Conservation (phyloP, 768 basidiomycete species). For the Macrolepiota fuliginosa region DNA sequence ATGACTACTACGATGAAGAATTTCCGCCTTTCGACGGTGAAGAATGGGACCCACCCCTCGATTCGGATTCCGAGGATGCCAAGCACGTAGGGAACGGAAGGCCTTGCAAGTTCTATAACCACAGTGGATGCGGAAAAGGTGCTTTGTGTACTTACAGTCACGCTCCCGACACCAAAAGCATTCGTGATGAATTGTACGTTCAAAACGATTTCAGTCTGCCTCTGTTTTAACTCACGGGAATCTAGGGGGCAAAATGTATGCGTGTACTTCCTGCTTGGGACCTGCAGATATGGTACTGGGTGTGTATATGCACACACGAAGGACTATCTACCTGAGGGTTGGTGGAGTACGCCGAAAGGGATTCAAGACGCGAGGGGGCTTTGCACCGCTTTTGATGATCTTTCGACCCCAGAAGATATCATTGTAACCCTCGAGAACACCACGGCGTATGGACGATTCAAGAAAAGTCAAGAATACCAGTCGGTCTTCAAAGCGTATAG, state of each 20-base stretch:
- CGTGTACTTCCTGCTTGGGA: slow-evolving; percentile 34
- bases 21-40: slow-evolving; percentile 34
- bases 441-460: neutral
- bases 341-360: slow-evolving; percentile 27
- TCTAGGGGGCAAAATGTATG: slow-evolving; percentile 50
- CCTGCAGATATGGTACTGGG: slow-evolving; percentile 35
- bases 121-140: slow-evolving; percentile 44
- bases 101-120: slow-evolving; percentile 59
- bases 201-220: neutral
- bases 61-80: slow-evolving; percentile 55
- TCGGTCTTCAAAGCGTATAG: neutral
- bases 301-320: slow-evolving; percentile 44
- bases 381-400: neutral
- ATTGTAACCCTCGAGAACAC: neutral
- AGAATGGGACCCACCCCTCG: slow-evolving; percentile 34
- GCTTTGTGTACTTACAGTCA: slow-evolving; percentile 45
- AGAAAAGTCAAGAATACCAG: neutral
- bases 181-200: slow-evolving; percentile 52
- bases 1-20: slow-evolving; percentile 27
- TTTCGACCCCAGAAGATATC: neutral
- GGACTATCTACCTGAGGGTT: slow-evolving; percentile 31
- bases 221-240: neutral
- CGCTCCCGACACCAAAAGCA: slow-evolving; percentile 52
- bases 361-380: neutral
- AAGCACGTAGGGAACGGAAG: slow-evolving; percentile 48